Base-by-base conservation (phyloP, 306 rosid genomes). In the Potentilla sterilis region DNA sequence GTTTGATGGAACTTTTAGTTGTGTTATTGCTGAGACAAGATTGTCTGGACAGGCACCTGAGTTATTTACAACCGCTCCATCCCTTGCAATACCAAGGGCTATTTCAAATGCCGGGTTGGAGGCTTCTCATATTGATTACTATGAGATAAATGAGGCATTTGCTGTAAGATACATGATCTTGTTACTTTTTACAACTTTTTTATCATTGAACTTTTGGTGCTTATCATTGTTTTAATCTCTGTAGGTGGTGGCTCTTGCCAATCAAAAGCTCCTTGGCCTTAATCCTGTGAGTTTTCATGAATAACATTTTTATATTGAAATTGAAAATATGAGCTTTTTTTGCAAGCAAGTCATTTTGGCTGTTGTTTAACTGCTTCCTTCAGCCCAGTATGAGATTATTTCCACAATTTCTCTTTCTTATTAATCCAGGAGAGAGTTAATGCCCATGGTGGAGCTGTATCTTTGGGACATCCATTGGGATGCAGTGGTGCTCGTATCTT, bases 401-500 rank as follows among this genome's bases (percentile, higher is more conserved):
- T 7, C 32, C 48, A 69, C 43, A 49, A 22, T 72, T 66, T 69
- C 64, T 24, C 66, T 70, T 87, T 74, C 73, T 42, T 52, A 77
- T 83, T 66, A 84, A 84, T 83, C 48, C 86, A 91, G 98, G 96
- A 85, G 42, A 92, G 70, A 83, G 82, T 94, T 67, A 92, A 94
- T 58, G 91, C 32, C 5, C 95, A 94, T 67, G 98, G 98, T 65
- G 97, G 98, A 69, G 96, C 93, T 80, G 97, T 92, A 72, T 90
- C 98, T 70, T 80, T 94, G 88, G 98, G 98, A 65, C 98, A 94
- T 67, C 98, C 97, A 5, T 71, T 94, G 83, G 97, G 97, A 42
- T 92, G 98, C 87, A 94, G 98, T 70, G 98, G 97, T 75, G 98
- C 98, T 87, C 96, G 98, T 52, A 90, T 94, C 83, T 85, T 92